phyloP scores from a whole-genome alignment of 768 basidiomycete genomes.

The Tulasnella sp. region DNA sequence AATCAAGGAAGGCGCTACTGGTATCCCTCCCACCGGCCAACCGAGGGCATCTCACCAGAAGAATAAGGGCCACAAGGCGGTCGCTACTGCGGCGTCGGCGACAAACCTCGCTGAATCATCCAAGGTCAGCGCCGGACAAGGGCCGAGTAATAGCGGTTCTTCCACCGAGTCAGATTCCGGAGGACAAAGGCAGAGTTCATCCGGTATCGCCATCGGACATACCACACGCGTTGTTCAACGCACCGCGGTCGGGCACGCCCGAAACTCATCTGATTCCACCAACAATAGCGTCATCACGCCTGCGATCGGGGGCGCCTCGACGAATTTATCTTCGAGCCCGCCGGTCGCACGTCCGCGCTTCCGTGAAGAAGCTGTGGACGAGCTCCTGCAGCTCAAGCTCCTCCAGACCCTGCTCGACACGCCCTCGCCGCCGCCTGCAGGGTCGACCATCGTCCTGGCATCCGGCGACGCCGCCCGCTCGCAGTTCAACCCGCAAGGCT shows the following conservation, averaged over 20 bases:
- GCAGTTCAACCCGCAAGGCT: slow-evolving; percentile 89
- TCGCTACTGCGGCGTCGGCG: not conserved
- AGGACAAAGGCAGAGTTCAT: slow-evolving; percentile 19
- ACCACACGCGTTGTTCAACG: slow-evolving; percentile 17
- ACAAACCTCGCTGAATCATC: slow-evolving; percentile 1
- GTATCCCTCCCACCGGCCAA: not conserved
- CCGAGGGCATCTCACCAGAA: no score
- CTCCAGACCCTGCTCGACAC: slow-evolving; percentile 71
- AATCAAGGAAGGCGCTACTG: slow-evolving; percentile 16
- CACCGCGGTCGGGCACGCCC: slow-evolving; percentile 17
- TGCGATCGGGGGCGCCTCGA: not conserved
- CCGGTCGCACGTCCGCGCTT: slow-evolving; percentile 37
- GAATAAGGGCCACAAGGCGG: not conserved
- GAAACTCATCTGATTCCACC: not conserved
- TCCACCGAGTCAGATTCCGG: slow-evolving; percentile 27
- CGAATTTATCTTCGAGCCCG: not conserved
- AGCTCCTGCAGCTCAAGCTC: slow-evolving; percentile 84
- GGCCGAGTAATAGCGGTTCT: slow-evolving; percentile 19
- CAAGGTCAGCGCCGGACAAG: not conserved
- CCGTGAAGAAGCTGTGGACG: slow-evolving; percentile 91
- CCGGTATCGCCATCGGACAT: slow-evolving; percentile 18
- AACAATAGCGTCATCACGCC: no score
- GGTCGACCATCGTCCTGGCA: slow-evolving; percentile 77
- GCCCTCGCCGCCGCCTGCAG: slow-evolving; percentile 47
- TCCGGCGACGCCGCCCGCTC: slow-evolving; percentile 90